A percentile compares a stretch with the other conserved stretches of the same genome.
phyloP scores from a whole-genome alignment of 1,284 basidiomycete species.

The Cystobasidiaceae sp. region DNA sequence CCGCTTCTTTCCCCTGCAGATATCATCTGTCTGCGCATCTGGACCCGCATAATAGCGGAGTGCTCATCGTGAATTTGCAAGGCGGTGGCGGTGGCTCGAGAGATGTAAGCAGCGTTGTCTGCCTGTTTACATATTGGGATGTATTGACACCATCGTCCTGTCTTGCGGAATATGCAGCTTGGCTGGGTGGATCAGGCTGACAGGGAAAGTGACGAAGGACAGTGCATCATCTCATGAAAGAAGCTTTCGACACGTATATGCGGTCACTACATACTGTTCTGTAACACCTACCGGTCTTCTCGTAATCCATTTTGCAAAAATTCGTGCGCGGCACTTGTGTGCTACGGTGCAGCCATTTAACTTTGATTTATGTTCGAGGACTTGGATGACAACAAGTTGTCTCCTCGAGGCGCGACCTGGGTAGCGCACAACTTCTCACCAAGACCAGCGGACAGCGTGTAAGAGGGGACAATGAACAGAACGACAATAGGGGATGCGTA shows the following conservation, averaged over 20 bases:
- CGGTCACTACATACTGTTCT: too few species aligned
- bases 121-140: background rate
- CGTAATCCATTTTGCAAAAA: too few species aligned
- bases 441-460: too few species aligned
- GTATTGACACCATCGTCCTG: background rate
- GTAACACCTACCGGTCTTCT: too few species aligned
- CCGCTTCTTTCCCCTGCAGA: conserved; percentile 49
- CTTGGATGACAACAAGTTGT: too few species aligned
- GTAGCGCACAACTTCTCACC: too few species aligned
- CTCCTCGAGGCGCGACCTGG: too few species aligned
- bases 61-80: conserved; percentile 73
- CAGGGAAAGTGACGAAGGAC: conserved; percentile 14
- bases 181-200: conserved; percentile 27
- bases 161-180: background rate
- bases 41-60: conserved; percentile 77
- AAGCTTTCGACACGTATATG: background rate
- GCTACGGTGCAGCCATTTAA: too few species aligned
- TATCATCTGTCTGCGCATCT: conserved; percentile 68
- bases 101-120: conserved; percentile 30
- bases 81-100: conserved; percentile 49
- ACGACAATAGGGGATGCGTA: too few species aligned
- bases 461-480: too few species aligned
- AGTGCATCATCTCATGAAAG: conserved; percentile 17
- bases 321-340: too few species aligned
- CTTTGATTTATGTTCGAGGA: too few species aligned